Evolutionary conservation across 2,329 filamentous ascomycete genomes (phyloP).

Genomic region (Alternaria sp.): DNA sequence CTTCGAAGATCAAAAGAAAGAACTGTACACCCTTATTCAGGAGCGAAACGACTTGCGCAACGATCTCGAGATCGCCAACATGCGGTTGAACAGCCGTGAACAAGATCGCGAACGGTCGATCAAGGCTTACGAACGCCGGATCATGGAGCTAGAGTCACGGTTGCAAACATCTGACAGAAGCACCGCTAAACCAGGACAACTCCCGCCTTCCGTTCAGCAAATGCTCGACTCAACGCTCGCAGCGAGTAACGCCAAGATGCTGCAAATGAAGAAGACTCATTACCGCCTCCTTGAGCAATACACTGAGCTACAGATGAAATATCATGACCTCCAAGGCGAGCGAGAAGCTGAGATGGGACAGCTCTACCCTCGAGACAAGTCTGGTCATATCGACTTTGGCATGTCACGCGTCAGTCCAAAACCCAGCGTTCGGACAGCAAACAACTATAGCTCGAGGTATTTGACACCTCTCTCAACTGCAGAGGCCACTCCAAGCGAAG

Average conservation of each 20-base stretch:
- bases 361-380: constrained; percentile 31
- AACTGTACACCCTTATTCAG: constrained; percentile 64
- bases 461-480: constrained; percentile 38
- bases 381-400: constrained; percentile 30
- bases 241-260: constrained; percentile 58
- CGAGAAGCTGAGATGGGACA: constrained; percentile 41
- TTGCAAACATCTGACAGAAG: constrained; percentile 39
- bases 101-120: constrained; percentile 59
- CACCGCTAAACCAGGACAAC: constrained; percentile 42
- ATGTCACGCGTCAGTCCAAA: constrained; percentile 35
- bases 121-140: constrained; percentile 59
- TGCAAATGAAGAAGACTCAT: constrained; percentile 62
- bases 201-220: constrained; percentile 54
- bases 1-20: constrained; percentile 44
- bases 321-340: constrained; percentile 52
- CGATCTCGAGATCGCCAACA: constrained; percentile 65
- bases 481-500: constrained; percentile 29
- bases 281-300: constrained; percentile 60
- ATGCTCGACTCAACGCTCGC: constrained; percentile 61
- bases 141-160: constrained; percentile 57
- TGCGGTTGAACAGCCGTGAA: constrained; percentile 65
- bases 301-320: constrained; percentile 60
- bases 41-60: constrained; percentile 67
- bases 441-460: constrained; percentile 34
- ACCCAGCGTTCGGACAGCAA: constrained; percentile 38